Conservation (phyloP, 2,329 filamentous ascomycete species). For the Pyrenochaeta sp. region DNA sequence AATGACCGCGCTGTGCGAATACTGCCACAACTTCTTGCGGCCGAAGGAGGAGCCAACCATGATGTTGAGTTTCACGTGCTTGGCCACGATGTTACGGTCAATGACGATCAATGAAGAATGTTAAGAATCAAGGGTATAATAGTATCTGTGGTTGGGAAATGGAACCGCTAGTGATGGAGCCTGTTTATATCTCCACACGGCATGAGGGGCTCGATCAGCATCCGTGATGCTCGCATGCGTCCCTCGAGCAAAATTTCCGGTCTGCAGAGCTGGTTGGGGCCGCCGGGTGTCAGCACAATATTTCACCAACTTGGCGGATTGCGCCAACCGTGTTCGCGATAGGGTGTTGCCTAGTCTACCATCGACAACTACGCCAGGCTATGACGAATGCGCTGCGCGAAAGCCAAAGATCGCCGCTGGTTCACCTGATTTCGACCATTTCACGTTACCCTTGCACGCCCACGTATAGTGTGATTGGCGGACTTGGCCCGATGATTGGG, state of each 20-base stretch:
- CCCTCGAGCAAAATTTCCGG: background rate
- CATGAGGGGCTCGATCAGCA: background rate
- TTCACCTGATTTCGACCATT: background rate
- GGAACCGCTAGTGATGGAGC: background rate
- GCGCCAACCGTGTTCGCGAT: background rate
- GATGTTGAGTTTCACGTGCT: background rate
- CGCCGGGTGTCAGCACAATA: background rate
- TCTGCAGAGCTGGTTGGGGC: background rate
- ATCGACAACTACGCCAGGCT: too few species aligned
- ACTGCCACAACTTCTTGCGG: conserved; percentile 10
- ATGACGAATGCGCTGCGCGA: too few species aligned
- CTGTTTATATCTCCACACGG: background rate
- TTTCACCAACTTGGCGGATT: background rate
- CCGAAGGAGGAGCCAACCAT: conserved; percentile 6
- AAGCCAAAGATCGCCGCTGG: background rate
- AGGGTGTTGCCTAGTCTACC: too few species aligned
- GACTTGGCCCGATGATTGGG: background rate
- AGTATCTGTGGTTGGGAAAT: background rate
- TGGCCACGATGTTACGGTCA: background rate
- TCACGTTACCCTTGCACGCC: too few species aligned
- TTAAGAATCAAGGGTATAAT: background rate
- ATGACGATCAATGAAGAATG: background rate
- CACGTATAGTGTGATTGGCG: background rate
- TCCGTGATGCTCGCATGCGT: background rate
- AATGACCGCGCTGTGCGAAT: conserved; percentile 9